phyloP scores from a whole-genome alignment of 495 filamentous ascomycete genomes.

The Hypoxylon trugodes region DNA sequence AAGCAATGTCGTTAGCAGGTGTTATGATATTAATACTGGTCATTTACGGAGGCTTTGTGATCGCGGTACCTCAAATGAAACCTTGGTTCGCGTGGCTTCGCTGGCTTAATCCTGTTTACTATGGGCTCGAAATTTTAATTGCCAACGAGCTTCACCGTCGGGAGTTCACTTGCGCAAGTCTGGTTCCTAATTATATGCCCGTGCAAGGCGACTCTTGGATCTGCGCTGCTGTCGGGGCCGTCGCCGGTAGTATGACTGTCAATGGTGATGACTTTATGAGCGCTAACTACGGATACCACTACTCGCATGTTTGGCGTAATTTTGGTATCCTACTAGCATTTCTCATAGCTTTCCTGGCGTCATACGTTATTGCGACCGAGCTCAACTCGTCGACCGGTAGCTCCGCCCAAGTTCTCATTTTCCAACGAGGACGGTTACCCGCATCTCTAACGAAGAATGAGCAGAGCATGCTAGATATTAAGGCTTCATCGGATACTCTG shows the following conservation, averaged over 20 bases:
- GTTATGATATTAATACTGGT: background rate
- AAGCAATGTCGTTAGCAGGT: background rate
- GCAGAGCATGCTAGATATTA: background rate
- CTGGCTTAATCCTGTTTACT: conserved; percentile 6
- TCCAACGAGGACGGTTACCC: background rate
- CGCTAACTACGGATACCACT: background rate
- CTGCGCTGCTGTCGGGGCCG: conserved; percentile 3
- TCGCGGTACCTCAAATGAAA: conserved; percentile 3
- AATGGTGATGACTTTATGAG: background rate
- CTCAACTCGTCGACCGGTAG: background rate
- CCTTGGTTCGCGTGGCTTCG: conserved; percentile 6
- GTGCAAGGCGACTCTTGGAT: background rate
- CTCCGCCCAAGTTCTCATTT: background rate
- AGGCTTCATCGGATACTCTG: conserved; percentile 3
- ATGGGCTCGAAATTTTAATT: background rate
- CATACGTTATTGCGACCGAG: background rate
- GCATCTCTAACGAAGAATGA: background rate
- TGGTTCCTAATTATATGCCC: background rate
- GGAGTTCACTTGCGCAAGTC: background rate
- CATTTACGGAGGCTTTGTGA: background rate
- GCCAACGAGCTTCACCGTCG: conserved; percentile 2
- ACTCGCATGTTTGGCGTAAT: conserved; percentile 3
- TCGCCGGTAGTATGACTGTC: background rate
- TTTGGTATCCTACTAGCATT: conserved; percentile 4
- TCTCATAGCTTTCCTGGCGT: background rate